These are phyloP conservation scores for Hsuehochloa calcarea DNA, from an alignment of 176 grass and related monocot genomes.

Conservation along the genomic window DNA sequence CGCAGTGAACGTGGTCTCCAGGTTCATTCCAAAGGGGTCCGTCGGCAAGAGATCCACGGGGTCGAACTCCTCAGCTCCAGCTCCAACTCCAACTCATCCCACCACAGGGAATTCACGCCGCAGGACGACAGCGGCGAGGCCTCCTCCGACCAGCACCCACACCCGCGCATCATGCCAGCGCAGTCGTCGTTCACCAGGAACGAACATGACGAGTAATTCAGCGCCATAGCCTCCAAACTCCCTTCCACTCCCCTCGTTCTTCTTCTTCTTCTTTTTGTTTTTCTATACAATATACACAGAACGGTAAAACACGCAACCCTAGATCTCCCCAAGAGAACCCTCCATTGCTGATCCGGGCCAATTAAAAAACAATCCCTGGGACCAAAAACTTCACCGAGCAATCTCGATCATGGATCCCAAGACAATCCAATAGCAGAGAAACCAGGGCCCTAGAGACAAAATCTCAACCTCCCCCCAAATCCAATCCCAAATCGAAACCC, in stretches of 20 bases:
- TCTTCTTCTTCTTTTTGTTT: not conserved
- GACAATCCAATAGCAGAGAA: conserved; percentile 31
- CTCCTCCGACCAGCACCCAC: conserved; percentile 46
- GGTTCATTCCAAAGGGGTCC: conserved; percentile 79
- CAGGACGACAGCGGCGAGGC: conserved; percentile 46
- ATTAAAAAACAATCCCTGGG: conserved; percentile 69
- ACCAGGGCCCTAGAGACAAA: not conserved
- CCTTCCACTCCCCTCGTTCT: not conserved
- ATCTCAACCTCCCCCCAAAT: not conserved
- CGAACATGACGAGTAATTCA: conserved; percentile 55
- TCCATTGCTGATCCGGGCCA: conserved; percentile 70
- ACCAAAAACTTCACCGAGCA: conserved; percentile 94
- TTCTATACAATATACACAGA: conserved; percentile 15
- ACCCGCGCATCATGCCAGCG: conserved; percentile 38
- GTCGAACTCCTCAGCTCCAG: conserved; percentile 36
- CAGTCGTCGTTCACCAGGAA: conserved; percentile 41
- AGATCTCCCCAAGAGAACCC: conserved; percentile 63
- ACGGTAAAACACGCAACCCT: conserved; percentile 35
- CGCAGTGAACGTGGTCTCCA: conserved; percentile 42
- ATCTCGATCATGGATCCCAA: conserved; percentile 58
- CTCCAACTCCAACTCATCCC: conserved; percentile 36
- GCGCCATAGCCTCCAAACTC: conserved; percentile 39
- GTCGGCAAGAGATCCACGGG: conserved; percentile 51
- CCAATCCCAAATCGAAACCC: conserved; percentile 15
- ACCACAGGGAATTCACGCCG: conserved; percentile 27